Evolutionary conservation across 2,329 filamentous ascomycete genomes (phyloP), one percentile per base, ranked within the genome.

Genomic region (Aspergillaceae sp.): DNA sequence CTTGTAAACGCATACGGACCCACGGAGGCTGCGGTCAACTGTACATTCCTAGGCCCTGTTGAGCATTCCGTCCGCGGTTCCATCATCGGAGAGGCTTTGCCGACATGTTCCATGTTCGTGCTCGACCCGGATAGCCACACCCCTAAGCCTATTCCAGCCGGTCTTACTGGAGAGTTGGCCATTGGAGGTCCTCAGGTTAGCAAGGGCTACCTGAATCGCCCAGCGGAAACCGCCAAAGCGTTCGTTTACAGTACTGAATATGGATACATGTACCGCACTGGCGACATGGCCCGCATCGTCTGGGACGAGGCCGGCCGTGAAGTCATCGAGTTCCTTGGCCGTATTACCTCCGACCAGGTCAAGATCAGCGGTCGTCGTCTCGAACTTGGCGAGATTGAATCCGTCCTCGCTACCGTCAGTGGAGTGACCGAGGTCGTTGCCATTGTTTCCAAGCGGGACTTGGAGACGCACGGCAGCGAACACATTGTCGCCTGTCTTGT

Each of bases 301-400:
- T 55, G 72, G 4, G 74, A 86, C 49, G 86, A 86, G 1, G 77
- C 72, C 0, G 61, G 62, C 1, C 44, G 50, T 19, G 57, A 56
- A 8, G 50, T 59, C 3, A 72, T 95, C 9, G 85, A 94, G 59
- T 92, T 86, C 57, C 73, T 89, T n/a, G 89, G 89, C 0, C 81
- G 89, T 5, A 82, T 94, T 5, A 77, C 77, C 0, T 78, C 80
- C 42, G 87, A 86, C 0, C 89, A 95, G 62, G 82, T 94, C 44
- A 95, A 95, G 64, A 73, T 95, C 3, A 79, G 87, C 45, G 89
- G 89, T 2, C 88, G 94, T 62, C 77, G 88, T 38, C 77, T 94
- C 40, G 86, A 91, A 59, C 76, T 92, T 3, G 85, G 85, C 0
- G 87, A 90, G 56, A 74, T 89, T 11, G 86, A 90, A 58, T 63